Percentiles rank a stretch among this genome's conserved stretches.
Conservation (phyloP, 164 flowering plant species). For the Umbellularia californica region DNA sequence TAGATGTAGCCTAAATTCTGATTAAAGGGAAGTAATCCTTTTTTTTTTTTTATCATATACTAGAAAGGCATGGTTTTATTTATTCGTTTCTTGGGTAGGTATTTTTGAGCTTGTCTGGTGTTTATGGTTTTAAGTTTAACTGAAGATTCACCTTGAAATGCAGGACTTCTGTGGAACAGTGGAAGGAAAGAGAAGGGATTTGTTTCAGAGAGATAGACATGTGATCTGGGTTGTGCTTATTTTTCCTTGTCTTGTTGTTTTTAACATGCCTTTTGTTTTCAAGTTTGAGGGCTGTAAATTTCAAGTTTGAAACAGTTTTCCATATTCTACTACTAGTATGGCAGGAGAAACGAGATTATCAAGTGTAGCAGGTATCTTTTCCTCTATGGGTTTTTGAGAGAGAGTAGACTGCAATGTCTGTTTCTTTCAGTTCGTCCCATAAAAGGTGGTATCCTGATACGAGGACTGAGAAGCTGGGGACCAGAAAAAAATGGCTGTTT, state of each 20-base stretch:
- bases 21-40: not conserved
- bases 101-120: not conserved
- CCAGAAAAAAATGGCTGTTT: too few species aligned
- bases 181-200: slow-evolving; percentile 34
- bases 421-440: too few species aligned
- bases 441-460: too few species aligned
- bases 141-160: not conserved
- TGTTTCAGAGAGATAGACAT: slow-evolving; percentile 24
- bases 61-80: not conserved
- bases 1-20: too few species aligned
- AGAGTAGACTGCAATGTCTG: too few species aligned
- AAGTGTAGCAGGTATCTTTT: too few species aligned
- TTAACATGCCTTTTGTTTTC: not conserved
- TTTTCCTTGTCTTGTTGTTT: not conserved
- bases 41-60: not conserved
- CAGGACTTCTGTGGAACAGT: not conserved
- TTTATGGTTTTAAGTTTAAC: not conserved
- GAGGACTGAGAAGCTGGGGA: too few species aligned
- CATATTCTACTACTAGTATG: not conserved
- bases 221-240: not conserved
- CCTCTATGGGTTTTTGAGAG: too few species aligned
- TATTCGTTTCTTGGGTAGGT: too few species aligned
- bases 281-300: not conserved
- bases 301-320: not conserved
- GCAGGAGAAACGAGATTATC: too few species aligned